Evolutionary conservation across 2,329 filamentous ascomycete genomes (phyloP), one percentile per base, ranked within the genome.

Genomic region (Botrytis tulipae): DNA sequence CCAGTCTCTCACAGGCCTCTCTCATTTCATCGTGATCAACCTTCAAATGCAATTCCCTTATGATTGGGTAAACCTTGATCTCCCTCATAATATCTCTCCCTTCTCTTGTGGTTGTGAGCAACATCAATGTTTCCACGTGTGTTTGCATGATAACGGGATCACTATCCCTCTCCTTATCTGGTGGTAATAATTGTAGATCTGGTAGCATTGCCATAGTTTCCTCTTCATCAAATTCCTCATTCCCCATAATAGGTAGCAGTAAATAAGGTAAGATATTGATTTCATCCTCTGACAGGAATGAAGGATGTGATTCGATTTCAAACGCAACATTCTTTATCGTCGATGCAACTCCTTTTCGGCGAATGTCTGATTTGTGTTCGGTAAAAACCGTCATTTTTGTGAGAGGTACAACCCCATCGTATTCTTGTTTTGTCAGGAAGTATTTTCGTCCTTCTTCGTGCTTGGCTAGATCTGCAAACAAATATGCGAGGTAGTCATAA

Each of bases 301-400:
- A 84, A 0, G 88, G 85, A 79, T 98, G 95, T 0, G 91, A 88
- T 4, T 88, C 83, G 9, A 95, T 83, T 79, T 97, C 92, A 80
- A 99, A 98, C 10, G 93, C 90, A 44, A 93, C 90, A 80, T 99
- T 99, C 83, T 98, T 98, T 81, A 99, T 94, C 16, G 94, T 96
- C 75, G 91, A 94, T 12, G 95, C 95, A n/a, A 98, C 95, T n/a
- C 96, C 96, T 79, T 94, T 93, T 72, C 96, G 88, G 73, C 96
- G 89, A 71, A 98, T 90, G 42, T 92, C 88, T 3, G 93, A 97
- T 78, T 88, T 86, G 84, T 98, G 94, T 82, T 97, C 94, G 1
- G 96, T 98, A 82, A 98, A 98, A 74, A 98, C 95, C 74, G 92
- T 92, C 75, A 99, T 86, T 85, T 98, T 98, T 67, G 92, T 93